These are phyloP conservation scores for Xylaria sp. DNA, from an alignment of 2,329 filamentous ascomycete species.

Conservation along the genomic window DNA sequence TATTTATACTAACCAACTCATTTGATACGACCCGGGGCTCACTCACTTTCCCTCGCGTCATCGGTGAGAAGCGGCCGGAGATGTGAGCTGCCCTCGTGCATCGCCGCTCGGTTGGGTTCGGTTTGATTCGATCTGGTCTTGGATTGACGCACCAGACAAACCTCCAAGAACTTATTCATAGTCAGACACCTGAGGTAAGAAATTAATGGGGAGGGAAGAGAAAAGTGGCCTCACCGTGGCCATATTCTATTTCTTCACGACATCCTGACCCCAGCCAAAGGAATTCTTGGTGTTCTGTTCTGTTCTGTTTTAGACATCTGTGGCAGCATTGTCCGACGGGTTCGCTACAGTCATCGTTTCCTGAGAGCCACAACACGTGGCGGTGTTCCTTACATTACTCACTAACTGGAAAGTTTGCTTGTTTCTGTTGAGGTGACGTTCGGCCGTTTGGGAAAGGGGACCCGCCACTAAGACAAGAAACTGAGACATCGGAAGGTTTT, in stretches of 20 bases:
- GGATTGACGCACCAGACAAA: constrained; percentile 1
- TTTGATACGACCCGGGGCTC: neutral
- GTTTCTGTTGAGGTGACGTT: neutral
- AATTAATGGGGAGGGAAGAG: neutral
- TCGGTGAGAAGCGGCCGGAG: neutral
- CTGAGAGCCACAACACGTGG: constrained; percentile 36
- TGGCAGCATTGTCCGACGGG: neutral
- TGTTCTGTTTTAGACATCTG: neutral
- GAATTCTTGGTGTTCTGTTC: constrained; percentile 13
- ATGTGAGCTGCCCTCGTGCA: constrained; percentile 3
- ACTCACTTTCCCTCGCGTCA: neutral
- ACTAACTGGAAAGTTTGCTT: constrained; percentile 9
- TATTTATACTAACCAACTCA: constrained; percentile 11
- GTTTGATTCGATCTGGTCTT: neutral
- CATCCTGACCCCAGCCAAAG: constrained; percentile 12
- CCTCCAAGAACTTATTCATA: neutral
- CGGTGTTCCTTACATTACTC: constrained; percentile 19
- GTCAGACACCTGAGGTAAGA: constrained; percentile 1
- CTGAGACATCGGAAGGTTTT: constrained; percentile 41
- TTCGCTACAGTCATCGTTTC: neutral
- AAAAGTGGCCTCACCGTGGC: constrained; percentile 1
- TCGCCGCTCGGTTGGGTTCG: neutral
- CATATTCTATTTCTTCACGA: constrained; percentile 29
- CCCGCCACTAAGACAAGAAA: constrained; percentile 21
- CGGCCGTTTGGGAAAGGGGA: neutral